Evolutionary conservation across 495 filamentous ascomycete genomes (phyloP), one percentile per base, ranked within the genome.

Genomic region (Hyaloscypha variabilis): DNA sequence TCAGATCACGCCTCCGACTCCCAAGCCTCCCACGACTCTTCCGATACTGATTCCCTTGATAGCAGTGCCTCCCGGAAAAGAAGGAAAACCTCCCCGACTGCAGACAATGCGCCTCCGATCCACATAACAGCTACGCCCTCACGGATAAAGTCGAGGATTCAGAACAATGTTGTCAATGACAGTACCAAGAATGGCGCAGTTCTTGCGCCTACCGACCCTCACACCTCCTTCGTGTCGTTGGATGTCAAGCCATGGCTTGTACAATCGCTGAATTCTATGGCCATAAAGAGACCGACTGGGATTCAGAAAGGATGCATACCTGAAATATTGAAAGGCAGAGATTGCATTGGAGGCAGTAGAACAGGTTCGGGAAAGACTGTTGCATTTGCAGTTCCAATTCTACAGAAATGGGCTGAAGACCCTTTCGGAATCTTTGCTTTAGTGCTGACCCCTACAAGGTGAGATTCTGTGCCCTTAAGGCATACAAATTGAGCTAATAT

Each of bases 321-420:
- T 23, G 88, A 90, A 69, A 97, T 98, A 52, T 74, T 99, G 60
- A 87, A 92, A 72, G 95, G 95, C 4, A 84, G 89, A 67, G 92
- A 98, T 77, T 97, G 93, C 69, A 97, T 99, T 69, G 95, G 96
- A 69, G 92, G 93, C 21, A 96, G 92, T 70, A 83, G 91, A 62
- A 99, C 95, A 3, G 95, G 95, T 78, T 97, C 94, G n/a, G 95
- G 95, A 74, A 99, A 99, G 80, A 99, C 95, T n/a, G 87, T 97
- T 50, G 94, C 95, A 36, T 99, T 99, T 77, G 88, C 94, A 14
- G 92, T 91, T 10, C 95, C 95, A 19, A 95, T 99, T 55, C 78
- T 98, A 58, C 94, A 97, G 73, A 88, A 88, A 76, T 98, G 94
- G 95, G 87, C 95, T 3, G 82, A 90, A 75, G 94, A 99, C 81